Evolutionary conservation across 441 rosid genomes (phyloP).

Genomic region (Dalechampia spathulata): DNA sequence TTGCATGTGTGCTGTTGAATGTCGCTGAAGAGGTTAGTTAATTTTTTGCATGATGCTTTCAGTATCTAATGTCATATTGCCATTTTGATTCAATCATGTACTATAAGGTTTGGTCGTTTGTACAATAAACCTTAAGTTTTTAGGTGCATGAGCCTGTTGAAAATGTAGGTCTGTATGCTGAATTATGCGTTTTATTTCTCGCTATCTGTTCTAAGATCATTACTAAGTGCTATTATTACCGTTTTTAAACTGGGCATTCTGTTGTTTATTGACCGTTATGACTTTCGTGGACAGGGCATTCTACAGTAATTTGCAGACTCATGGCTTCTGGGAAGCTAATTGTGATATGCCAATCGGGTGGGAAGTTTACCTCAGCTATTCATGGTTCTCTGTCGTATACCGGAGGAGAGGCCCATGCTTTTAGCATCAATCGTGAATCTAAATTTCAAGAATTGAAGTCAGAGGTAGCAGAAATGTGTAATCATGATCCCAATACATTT

Average conservation of each 20-base stretch:
- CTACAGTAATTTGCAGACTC: background rate
- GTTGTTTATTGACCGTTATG: background rate
- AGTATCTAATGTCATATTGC: too few species aligned
- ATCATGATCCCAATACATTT: slow-evolving; percentile 19
- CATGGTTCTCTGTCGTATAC: slow-evolving; percentile 33
- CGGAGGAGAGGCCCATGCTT: slow-evolving; percentile 50
- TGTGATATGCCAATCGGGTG: slow-evolving; percentile 43
- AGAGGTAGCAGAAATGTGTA: slow-evolving; percentile 46
- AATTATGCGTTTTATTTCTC: too few species aligned
- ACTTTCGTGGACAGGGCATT: slow-evolving; percentile 7
- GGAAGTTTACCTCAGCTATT: slow-evolving; percentile 28
- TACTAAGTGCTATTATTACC: background rate
- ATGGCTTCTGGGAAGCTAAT: slow-evolving; percentile 27
- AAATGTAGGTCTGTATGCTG: too few species aligned
- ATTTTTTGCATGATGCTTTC: too few species aligned
- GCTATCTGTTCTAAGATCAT: background rate
- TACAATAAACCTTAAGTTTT: too few species aligned
- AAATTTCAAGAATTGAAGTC: slow-evolving; percentile 32
- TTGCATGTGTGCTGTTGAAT: too few species aligned
- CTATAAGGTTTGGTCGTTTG: too few species aligned
- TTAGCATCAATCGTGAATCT: slow-evolving; percentile 21
- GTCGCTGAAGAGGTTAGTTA: too few species aligned
- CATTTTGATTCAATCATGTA: too few species aligned
- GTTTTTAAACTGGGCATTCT: background rate
- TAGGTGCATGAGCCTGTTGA: too few species aligned